A percentile compares a stretch with the other conserved stretches of the same genome.
These are phyloP conservation scores for Stentor roeselii DNA, from an alignment of 73 alveolate genomes.

Conservation along the genomic window DNA sequence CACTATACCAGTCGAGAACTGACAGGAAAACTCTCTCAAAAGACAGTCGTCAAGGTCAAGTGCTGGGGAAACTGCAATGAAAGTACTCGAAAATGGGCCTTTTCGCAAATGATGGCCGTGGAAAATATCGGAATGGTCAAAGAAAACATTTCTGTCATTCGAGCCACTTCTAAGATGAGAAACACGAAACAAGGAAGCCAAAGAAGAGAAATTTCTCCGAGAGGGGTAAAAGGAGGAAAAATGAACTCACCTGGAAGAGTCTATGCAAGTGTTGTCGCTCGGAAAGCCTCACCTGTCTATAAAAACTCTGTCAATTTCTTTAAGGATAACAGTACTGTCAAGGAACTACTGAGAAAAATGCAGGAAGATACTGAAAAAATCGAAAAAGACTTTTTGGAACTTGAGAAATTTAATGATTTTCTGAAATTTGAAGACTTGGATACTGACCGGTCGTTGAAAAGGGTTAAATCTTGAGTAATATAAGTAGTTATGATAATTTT, in stretches of 20 bases:
- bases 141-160: background rate
- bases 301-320: background rate
- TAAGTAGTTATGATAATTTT: no score
- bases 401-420: background rate
- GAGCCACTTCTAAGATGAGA: background rate
- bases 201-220: background rate
- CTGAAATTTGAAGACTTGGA: background rate
- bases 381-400: background rate
- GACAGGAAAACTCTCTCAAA: background rate
- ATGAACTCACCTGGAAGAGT: background rate
- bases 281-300: background rate
- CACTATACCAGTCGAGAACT: background rate
- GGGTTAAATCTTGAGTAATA: no score
- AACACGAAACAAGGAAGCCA: conserved; percentile 4
- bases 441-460: no score
- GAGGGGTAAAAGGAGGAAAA: background rate
- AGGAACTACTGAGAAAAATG: background rate
- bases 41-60: background rate
- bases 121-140: background rate
- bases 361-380: background rate
- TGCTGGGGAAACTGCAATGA: conserved; percentile 1
- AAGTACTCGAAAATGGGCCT: background rate
- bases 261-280: background rate
- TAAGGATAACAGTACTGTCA: background rate
- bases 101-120: background rate